phyloP scores from a whole-genome alignment of 2,329 filamentous ascomycete genomes.

The Colletotrichum lentis region DNA sequence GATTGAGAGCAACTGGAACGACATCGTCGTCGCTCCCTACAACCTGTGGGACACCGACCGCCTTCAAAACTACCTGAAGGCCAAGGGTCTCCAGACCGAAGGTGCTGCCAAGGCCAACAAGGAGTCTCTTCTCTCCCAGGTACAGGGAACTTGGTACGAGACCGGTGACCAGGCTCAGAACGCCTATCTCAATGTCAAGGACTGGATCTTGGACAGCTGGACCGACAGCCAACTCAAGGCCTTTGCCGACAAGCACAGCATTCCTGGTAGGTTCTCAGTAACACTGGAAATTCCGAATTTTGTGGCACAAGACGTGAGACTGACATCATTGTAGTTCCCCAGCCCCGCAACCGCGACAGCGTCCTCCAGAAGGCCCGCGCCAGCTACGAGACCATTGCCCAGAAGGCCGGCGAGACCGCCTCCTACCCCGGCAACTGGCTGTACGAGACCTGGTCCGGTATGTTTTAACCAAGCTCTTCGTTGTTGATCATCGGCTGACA shows the following conservation, averaged over 20 bases:
- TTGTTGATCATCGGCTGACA: neutral
- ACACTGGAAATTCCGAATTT: too few relatives aligned
- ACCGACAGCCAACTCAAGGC: conserved; percentile 91
- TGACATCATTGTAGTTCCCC: conserved; percentile 65
- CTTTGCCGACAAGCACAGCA: conserved; percentile 87
- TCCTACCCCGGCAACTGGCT: conserved; percentile 96
- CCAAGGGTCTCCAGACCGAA: conserved; percentile 75
- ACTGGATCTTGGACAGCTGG: conserved; percentile 97
- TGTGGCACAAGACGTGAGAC: neutral
- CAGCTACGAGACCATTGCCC: conserved; percentile 81
- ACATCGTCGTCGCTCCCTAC: conserved; percentile 78
- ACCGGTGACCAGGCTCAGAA: conserved; percentile 78
- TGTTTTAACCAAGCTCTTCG: neutral
- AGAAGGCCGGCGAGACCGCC: conserved; percentile 76
- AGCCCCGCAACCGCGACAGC: conserved; percentile 85
- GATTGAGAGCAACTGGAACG: conserved; percentile 90
- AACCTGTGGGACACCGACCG: conserved; percentile 77
- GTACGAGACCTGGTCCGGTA: conserved; percentile 81
- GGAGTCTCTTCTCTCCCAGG: conserved; percentile 72
- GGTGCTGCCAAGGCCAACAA: conserved; percentile 72
- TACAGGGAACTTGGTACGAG: conserved; percentile 80
- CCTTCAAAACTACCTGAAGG: conserved; percentile 71
- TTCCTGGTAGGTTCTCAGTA: conserved; percentile 66
- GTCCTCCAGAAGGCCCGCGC: conserved; percentile 79
- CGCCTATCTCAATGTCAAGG: conserved; percentile 76